These are phyloP conservation scores for Tranzscheliella williamsii DNA, from an alignment of 1,284 basidiomycete genomes.

Conservation along the genomic window DNA sequence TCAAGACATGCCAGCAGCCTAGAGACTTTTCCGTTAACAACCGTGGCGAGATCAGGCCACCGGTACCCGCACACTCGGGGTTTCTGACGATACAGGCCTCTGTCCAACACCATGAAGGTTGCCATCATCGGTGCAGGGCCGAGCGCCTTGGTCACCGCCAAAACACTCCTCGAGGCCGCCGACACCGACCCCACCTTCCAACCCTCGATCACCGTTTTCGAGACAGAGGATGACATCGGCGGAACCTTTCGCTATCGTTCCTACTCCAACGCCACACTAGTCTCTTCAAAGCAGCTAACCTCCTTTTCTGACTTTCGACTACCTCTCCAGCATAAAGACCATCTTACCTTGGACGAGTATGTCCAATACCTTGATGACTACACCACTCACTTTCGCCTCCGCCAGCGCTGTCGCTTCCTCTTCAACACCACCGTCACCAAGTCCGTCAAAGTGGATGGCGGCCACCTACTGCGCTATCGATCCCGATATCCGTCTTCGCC, in stretches of 20 bases:
- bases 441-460: slow-evolving; percentile 25
- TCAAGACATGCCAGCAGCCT: no score
- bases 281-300: slow-evolving; percentile 70
- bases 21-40: no score
- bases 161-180: slow-evolving; percentile 63
- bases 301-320: slow-evolving; percentile 71
- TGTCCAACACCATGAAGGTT: slow-evolving; percentile 16
- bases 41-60: no score
- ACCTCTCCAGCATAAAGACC: slow-evolving; percentile 67
- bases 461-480: slow-evolving; percentile 20
- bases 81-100: background rate
- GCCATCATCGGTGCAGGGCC: slow-evolving; percentile 64
- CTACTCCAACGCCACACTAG: slow-evolving; percentile 67
- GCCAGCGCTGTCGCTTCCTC: slow-evolving; percentile 51
- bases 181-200: slow-evolving; percentile 60
- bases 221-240: slow-evolving; percentile 69
- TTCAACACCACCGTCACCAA: slow-evolving; percentile 34
- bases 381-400: slow-evolving; percentile 64
- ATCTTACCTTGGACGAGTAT: slow-evolving; percentile 68
- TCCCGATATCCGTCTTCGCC: background rate
- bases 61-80: no score
- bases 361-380: slow-evolving; percentile 69
- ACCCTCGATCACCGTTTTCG: slow-evolving; percentile 64
- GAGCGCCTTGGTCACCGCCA: slow-evolving; percentile 69
- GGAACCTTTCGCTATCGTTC: slow-evolving; percentile 66